Percentiles rank a stretch among this genome's conserved stretches.
Evolutionary conservation across 2,329 filamentous ascomycete genomes (phyloP).

Genomic region (Trichoderma sp.): DNA sequence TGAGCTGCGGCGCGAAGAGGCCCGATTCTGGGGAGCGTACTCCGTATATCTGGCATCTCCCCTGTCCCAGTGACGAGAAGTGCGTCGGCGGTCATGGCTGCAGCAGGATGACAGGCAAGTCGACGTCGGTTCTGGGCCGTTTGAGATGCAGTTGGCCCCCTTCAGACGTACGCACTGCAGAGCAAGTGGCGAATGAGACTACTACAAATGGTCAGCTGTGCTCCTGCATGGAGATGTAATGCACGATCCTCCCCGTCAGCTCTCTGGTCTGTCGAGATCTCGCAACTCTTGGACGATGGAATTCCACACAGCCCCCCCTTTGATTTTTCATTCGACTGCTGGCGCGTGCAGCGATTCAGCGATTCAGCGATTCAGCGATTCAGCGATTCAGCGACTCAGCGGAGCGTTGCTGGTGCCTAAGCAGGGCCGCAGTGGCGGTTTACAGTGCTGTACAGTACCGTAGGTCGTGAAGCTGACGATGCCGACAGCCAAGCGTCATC

Average conservation of each 20-base stretch:
- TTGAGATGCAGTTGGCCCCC: neutral
- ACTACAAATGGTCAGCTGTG: slow-evolving; percentile 12
- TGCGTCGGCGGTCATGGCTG: neutral
- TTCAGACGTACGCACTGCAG: neutral
- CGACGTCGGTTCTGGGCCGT: neutral
- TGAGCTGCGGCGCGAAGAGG: neutral
- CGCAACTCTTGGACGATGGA: neutral
- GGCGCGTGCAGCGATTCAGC: neutral
- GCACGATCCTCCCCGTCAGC: slow-evolving; percentile 7
- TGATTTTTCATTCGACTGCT: neutral
- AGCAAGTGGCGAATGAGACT: neutral
- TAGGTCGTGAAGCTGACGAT: neutral
- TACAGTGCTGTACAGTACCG: neutral
- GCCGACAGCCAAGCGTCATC: slow-evolving; percentile 1
- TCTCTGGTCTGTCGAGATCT: neutral
- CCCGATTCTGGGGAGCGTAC: slow-evolving; percentile 2
- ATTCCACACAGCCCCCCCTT: neutral
- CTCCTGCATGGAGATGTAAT: slow-evolving; percentile 8
- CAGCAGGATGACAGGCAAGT: neutral
- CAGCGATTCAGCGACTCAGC: neutral
- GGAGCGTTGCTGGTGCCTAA: neutral
- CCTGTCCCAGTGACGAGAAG: neutral
- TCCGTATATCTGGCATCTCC: slow-evolving; percentile 9
- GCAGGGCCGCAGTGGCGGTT: neutral
- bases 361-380: neutral